These are phyloP conservation scores for Pseudomonodictys pantanalensis DNA, from an alignment of 495 filamentous ascomycete genomes.

Conservation along the genomic window DNA sequence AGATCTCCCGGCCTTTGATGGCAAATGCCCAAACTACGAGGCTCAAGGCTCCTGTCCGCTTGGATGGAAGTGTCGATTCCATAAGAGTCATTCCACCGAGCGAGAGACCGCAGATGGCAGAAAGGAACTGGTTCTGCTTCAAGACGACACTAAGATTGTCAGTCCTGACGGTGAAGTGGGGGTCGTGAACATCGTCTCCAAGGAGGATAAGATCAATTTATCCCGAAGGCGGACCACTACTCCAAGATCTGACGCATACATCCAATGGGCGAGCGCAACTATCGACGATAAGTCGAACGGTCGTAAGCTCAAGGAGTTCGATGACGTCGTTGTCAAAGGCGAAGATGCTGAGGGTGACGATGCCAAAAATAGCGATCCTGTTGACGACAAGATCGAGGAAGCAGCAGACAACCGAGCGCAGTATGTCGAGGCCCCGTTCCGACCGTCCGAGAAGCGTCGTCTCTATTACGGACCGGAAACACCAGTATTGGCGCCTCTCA, in stretches of 20 bases:
- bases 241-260: slow-evolving; percentile 70
- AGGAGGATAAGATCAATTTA: slow-evolving; percentile 64
- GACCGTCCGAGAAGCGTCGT: slow-evolving; percentile 86
- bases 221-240: slow-evolving; percentile 63
- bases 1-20: slow-evolving; percentile 70
- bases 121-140: slow-evolving; percentile 73
- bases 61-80: slow-evolving; percentile 93
- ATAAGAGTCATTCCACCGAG: slow-evolving; percentile 75
- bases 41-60: slow-evolving; percentile 68
- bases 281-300: slow-evolving; percentile 1
- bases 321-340: slow-evolving; percentile 11
- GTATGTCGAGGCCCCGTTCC: slow-evolving; percentile 79
- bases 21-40: slow-evolving; percentile 78
- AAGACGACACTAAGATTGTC: slow-evolving; percentile 38
- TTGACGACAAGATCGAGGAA: slow-evolving; percentile 27
- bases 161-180: slow-evolving; percentile 53
- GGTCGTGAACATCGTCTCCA: slow-evolving; percentile 68
- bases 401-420: slow-evolving; percentile 66
- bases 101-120: slow-evolving; percentile 68
- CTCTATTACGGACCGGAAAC: slow-evolving; percentile 93
- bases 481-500: slow-evolving; percentile 80
- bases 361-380: slow-evolving; percentile 19
- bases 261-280: slow-evolving; percentile 61
- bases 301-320: slow-evolving; percentile 38
- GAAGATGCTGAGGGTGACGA: slow-evolving; percentile 41